Conservation (phyloP, 208 protist genomes). For the Acanthamoeba castellanii region DNA sequence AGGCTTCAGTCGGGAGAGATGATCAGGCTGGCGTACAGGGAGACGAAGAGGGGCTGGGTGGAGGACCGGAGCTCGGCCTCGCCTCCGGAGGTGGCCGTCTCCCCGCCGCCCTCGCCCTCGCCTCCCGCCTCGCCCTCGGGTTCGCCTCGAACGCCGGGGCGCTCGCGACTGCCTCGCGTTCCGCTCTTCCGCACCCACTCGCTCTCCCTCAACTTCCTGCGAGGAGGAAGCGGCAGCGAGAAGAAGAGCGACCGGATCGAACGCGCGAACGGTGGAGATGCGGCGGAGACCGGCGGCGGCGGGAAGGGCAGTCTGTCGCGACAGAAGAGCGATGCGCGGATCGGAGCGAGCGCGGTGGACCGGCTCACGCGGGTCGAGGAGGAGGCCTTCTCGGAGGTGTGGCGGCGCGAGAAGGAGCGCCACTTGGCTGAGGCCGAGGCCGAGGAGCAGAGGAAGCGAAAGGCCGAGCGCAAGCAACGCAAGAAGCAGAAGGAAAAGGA, state of each 20-base stretch:
- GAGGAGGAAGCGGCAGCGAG: neutral
- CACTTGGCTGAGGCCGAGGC: neutral
- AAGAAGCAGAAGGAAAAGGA: slow-evolving; percentile 45
- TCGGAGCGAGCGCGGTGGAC: too few relatives aligned
- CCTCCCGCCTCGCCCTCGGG: neutral
- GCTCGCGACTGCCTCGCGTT: neutral
- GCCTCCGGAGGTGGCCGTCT: neutral
- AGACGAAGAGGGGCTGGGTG: neutral
- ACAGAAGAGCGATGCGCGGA: too few relatives aligned
- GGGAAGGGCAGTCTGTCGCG: too few relatives aligned
- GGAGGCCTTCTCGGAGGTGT: neutral
- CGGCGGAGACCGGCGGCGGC: neutral
- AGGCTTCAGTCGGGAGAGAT: neutral
- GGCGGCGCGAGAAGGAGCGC: slow-evolving; percentile 41
- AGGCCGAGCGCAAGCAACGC: neutral
- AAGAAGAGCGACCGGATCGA: slow-evolving; percentile 10
- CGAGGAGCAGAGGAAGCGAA: neutral
- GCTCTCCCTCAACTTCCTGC: slow-evolving; percentile 45
- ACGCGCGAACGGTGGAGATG: neutral
- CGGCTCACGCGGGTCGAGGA: neutral
- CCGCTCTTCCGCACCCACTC: slow-evolving; percentile 34
- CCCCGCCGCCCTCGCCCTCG: neutral
- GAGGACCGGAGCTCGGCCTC: slow-evolving; percentile 7
- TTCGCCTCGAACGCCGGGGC: neutral
- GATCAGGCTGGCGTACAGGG: neutral